phyloP scores from a whole-genome alignment of 495 filamentous ascomycete genomes.

The Friedmanniomyces endolithicus region DNA sequence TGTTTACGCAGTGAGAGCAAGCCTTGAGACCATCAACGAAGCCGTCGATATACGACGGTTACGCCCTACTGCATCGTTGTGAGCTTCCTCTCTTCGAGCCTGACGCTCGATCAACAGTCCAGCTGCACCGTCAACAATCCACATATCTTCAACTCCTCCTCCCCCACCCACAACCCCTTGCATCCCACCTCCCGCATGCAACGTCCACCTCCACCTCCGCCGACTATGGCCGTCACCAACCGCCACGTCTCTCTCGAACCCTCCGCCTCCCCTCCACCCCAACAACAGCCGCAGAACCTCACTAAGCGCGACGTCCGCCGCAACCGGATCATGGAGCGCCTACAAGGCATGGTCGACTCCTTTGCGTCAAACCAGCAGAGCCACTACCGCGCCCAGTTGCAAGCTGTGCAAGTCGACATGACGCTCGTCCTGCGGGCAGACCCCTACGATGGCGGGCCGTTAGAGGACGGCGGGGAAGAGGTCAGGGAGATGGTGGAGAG shows the following conservation, averaged over 20 bases:
- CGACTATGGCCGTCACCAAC: neutral
- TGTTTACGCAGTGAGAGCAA: no score
- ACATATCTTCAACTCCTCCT: neutral
- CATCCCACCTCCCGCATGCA: neutral
- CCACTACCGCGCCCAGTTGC: constrained; percentile 78
- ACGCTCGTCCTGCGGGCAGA: constrained; percentile 72
- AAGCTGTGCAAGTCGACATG: constrained; percentile 80
- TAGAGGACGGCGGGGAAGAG: constrained; percentile 58
- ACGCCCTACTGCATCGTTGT: no score
- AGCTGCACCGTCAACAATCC: neutral
- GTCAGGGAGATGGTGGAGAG: constrained; percentile 47
- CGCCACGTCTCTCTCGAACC: neutral
- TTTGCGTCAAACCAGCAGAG: constrained; percentile 70
- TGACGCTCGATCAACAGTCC: neutral
- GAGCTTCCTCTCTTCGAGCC: no score
- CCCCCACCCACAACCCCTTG: neutral
- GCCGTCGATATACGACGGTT: no score
- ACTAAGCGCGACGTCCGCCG: constrained; percentile 89
- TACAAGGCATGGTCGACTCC: constrained; percentile 56
- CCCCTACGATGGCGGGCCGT: constrained; percentile 53
- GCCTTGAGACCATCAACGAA: no score
- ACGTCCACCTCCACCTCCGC: neutral
- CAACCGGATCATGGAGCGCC: constrained; percentile 60
- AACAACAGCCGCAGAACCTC: constrained; percentile 33
- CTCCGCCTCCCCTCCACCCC: constrained; percentile 13